Conservation (phyloP, 2,329 filamentous ascomycete species). For the Colletotrichum sansevieriae region DNA sequence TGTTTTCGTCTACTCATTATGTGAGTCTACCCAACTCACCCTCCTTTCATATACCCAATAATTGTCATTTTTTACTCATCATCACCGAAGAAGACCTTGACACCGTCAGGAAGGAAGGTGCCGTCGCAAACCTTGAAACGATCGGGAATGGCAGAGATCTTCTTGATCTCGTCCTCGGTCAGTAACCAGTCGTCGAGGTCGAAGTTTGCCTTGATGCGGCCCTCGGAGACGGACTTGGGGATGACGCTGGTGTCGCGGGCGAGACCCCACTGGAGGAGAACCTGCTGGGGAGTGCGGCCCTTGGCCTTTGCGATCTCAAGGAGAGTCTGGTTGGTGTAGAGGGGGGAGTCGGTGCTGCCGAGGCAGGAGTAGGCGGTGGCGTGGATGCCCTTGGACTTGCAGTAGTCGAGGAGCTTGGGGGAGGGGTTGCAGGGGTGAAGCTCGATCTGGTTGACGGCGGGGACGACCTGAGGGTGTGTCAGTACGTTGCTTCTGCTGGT, state of each 20-base stretch:
- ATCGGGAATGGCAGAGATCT: slow-evolving; percentile 76
- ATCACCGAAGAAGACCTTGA: slow-evolving; percentile 87
- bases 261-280: slow-evolving; percentile 84
- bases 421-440: slow-evolving; percentile 85
- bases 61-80: slow-evolving; percentile 72
- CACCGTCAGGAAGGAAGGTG: slow-evolving; percentile 71
- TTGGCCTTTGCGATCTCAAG: slow-evolving; percentile 73
- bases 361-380: slow-evolving; percentile 81
- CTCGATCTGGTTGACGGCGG: slow-evolving; percentile 86
- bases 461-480: slow-evolving; percentile 57
- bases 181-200: slow-evolving; percentile 80
- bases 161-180: slow-evolving; percentile 77
- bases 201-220: slow-evolving; percentile 82
- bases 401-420: slow-evolving; percentile 82
- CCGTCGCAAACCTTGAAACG: slow-evolving; percentile 89
- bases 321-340: slow-evolving; percentile 76
- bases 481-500: neutral
- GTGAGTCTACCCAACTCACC: slow-evolving; percentile 26
- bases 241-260: slow-evolving; percentile 87
- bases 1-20: slow-evolving; percentile 28
- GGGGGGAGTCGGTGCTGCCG: slow-evolving; percentile 76
- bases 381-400: slow-evolving; percentile 80
- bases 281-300: slow-evolving; percentile 79
- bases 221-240: slow-evolving; percentile 83
- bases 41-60: slow-evolving; percentile 13